Evolutionary conservation across 371 early-diverging fungal species (phyloP).

Genomic region (Mucor racemosus): DNA sequence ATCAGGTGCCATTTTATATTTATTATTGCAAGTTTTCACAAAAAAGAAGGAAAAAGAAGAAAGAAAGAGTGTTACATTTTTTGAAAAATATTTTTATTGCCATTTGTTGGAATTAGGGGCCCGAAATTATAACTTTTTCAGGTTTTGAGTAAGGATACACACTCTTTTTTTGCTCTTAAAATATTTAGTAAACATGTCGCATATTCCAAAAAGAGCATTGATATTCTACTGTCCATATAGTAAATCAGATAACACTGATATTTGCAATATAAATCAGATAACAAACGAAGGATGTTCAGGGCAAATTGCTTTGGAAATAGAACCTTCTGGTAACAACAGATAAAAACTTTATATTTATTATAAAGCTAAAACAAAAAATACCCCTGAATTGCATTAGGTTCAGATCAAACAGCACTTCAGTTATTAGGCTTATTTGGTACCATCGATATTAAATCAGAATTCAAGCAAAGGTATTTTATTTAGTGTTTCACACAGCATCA

Average conservation of each 20-base stretch:
- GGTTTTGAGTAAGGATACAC: no score
- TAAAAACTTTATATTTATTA: no score
- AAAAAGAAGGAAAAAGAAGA: slow-evolving; percentile 7
- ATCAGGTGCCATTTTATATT: slow-evolving; percentile 55
- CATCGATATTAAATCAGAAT: background rate
- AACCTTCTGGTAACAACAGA: background rate
- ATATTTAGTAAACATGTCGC: slow-evolving; percentile 26
- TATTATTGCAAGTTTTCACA: slow-evolving; percentile 9
- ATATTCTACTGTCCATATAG: slow-evolving; percentile 20
- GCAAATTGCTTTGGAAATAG: slow-evolving; percentile 24
- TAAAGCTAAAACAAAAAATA: background rate
- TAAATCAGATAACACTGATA: background rate
- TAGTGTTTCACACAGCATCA: background rate
- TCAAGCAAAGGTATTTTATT: slow-evolving; percentile 1
- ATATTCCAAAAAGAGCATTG: slow-evolving; percentile 21
- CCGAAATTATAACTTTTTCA: background rate
- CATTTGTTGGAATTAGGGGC: background rate
- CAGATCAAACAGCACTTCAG: slow-evolving; percentile 19
- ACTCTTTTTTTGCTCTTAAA: slow-evolving; percentile 48
- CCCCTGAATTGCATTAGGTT: background rate
- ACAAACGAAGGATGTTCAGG: slow-evolving; percentile 29
- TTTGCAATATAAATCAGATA: slow-evolving; percentile 8
- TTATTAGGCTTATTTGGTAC: slow-evolving; percentile 15
- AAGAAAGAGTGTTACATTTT: background rate
- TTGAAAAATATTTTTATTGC: slow-evolving; percentile 3